Evolutionary conservation across 2,329 filamentous ascomycete genomes (phyloP).

Genomic region (Penicillium oxalicum): DNA sequence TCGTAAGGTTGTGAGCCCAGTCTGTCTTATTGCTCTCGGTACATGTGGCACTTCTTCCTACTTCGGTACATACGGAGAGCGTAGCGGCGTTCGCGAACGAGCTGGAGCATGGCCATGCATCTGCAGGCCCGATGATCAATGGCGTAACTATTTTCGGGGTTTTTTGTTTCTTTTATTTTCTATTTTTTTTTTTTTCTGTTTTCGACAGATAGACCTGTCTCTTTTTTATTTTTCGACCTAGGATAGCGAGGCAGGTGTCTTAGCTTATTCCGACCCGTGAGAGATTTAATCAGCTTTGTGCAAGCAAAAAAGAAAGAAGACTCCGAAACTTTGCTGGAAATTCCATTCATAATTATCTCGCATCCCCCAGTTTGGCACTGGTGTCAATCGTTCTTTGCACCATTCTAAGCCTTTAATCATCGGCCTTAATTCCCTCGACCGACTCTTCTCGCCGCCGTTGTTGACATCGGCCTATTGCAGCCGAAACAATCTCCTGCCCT

Average conservation of each 20-base stretch:
- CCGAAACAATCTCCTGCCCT: too few species aligned
- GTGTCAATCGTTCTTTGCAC: too few species aligned
- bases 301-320: background rate
- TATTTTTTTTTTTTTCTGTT: background rate
- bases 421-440: background rate
- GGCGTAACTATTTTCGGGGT: slow-evolving; percentile 13
- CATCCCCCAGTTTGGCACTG: too few species aligned
- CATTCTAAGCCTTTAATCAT: too few species aligned
- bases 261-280: too few species aligned
- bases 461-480: too few species aligned
- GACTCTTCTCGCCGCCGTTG: background rate
- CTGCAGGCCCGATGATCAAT: slow-evolving; percentile 16
- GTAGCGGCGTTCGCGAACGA: slow-evolving; percentile 11
- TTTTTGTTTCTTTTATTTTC: too few species aligned
- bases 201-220: slow-evolving; percentile 8
- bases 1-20: background rate
- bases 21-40: background rate
- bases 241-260: background rate
- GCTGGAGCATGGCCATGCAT: slow-evolving; percentile 20
- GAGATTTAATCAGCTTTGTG: too few species aligned
- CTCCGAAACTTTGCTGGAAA: too few species aligned
- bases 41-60: background rate
- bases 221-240: background rate
- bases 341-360: too few species aligned
- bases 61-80: background rate